Evolutionary conservation across 2,329 filamentous ascomycete genomes (phyloP), one percentile per base, ranked within the genome.

Genomic region (Pseudogymnoascus sp.): DNA sequence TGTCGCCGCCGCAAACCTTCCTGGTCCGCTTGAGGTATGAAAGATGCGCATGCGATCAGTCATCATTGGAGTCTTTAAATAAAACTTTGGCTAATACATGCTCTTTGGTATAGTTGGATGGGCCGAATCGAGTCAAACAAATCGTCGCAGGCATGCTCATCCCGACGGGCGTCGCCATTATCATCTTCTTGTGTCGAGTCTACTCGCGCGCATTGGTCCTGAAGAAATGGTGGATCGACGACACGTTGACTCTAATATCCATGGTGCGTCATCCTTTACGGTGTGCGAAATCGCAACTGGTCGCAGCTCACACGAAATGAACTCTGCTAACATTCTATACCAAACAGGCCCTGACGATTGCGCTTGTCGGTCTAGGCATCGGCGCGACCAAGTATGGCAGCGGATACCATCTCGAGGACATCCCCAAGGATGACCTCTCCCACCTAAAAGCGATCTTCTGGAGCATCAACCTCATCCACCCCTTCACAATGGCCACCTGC

Each of bases 401-500:
- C 45, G 45, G 45, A 28, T 52, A 52, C 25, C 45, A 52, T 25
- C 16, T 16, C 45, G n/a, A 52, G 8, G 23, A 52, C 45, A 52
- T 52, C 25, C 45, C 45, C 23, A 52, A 52, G 23, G 45, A 52
- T 30, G 45, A 52, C 11, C 23, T 52, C 45, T 52, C 45, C 23
- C 45, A 7, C 14, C 45, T 52, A 4, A 52, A 30, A 25, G 45
- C 45, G 14, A 28, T 52, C 66, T 76, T 82, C 25, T 82, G 77
- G 65, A 67, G 75, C 64, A 39, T 59, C 28, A 75, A 77, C 25
- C 65, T 74, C 5, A 45, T 81, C 19, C 82, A 84, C 69, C 81
- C 83, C 67, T 60, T 71, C 3, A 71, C 78, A 16, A 69, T 82
- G 9, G 72, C 77, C 1, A 70, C 81, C 23, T 73, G 81, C 14